phyloP scores from a whole-genome alignment of 2,329 filamentous ascomycete genomes.

The Juglanconis oblonga region DNA sequence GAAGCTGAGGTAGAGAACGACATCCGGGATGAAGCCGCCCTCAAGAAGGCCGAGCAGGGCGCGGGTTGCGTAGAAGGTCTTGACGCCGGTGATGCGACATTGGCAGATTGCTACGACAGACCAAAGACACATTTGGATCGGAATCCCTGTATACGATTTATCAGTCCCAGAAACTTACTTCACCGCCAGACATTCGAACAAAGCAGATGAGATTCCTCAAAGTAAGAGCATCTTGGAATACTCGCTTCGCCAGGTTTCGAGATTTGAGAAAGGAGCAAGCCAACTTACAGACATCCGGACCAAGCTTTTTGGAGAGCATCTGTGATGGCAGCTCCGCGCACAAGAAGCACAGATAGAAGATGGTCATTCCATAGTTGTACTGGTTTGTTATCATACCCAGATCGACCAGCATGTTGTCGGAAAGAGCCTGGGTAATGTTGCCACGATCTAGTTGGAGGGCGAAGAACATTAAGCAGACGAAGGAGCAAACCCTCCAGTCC shows the following conservation, averaged over 20 bases:
- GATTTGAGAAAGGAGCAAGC: conserved; percentile 23
- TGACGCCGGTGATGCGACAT: conserved; percentile 39
- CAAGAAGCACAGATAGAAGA: conserved; percentile 47
- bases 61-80: conserved; percentile 38
- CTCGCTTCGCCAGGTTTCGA: too few species aligned
- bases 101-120: conserved; percentile 35
- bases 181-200: conserved; percentile 18
- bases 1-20: conserved; percentile 63
- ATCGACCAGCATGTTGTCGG: conserved; percentile 30
- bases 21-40: conserved; percentile 41
- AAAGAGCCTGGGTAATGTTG: conserved; percentile 33
- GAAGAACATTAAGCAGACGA: conserved; percentile 33
- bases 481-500: conserved; percentile 30
- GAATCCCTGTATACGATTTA: conserved; percentile 29
- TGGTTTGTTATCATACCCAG: conserved; percentile 36
- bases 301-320: conserved; percentile 48
- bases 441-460: conserved; percentile 34
- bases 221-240: conserved; percentile 23
- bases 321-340: conserved; percentile 54
- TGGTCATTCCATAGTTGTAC: conserved; percentile 47
- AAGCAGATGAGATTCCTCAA: conserved; percentile 37
- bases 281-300: conserved; percentile 29
- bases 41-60: conserved; percentile 41
- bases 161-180: conserved; percentile 40
- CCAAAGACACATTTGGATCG: conserved; percentile 40